Evolutionary conservation across 2,329 filamentous ascomycete genomes (phyloP).

Genomic region (Fusarium piperis): DNA sequence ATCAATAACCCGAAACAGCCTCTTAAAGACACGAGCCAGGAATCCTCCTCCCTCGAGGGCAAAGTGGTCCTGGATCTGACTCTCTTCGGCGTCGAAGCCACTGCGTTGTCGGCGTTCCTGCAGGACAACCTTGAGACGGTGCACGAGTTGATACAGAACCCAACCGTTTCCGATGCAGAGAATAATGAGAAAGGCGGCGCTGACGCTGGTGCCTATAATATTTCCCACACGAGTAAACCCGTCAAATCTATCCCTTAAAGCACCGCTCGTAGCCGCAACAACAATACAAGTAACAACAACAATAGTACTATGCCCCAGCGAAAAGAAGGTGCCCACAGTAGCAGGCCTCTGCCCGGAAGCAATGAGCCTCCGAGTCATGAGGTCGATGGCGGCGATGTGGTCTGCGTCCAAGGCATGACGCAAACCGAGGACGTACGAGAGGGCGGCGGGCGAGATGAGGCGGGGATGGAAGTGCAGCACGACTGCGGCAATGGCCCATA

Average conservation of each 20-base stretch:
- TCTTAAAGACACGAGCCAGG: slow-evolving; percentile 75
- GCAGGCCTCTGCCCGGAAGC: slow-evolving; percentile 87
- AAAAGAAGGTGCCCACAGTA: slow-evolving; percentile 95
- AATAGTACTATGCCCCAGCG: slow-evolving; percentile 91
- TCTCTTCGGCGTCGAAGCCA: slow-evolving; percentile 38
- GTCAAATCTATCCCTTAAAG: slow-evolving; percentile 82
- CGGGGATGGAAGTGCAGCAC: slow-evolving; percentile 64
- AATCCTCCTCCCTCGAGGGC: slow-evolving; percentile 82
- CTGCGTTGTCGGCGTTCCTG: slow-evolving; percentile 42
- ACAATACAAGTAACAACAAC: slow-evolving; percentile 91
- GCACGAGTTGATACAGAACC: slow-evolving; percentile 82
- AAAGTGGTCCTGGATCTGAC: slow-evolving; percentile 57
- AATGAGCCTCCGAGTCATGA: slow-evolving; percentile 91
- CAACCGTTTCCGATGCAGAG: slow-evolving; percentile 86
- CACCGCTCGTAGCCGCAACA: slow-evolving; percentile 89
- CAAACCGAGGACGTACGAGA: slow-evolving; percentile 89
- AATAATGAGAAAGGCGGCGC: slow-evolving; percentile 82
- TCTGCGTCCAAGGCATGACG: slow-evolving; percentile 98
- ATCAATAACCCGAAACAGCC: slow-evolving; percentile 78
- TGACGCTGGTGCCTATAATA: slow-evolving; percentile 89
- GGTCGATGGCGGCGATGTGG: slow-evolving; percentile 86
- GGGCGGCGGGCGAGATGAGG: slow-evolving; percentile 81
- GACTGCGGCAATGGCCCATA: slow-evolving; percentile 65
- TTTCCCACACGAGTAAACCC: slow-evolving; percentile 82
- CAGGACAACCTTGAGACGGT: slow-evolving; percentile 72